Evolutionary conservation across 768 basidiomycete genomes (phyloP).

Genomic region (Terana coerulea): DNA sequence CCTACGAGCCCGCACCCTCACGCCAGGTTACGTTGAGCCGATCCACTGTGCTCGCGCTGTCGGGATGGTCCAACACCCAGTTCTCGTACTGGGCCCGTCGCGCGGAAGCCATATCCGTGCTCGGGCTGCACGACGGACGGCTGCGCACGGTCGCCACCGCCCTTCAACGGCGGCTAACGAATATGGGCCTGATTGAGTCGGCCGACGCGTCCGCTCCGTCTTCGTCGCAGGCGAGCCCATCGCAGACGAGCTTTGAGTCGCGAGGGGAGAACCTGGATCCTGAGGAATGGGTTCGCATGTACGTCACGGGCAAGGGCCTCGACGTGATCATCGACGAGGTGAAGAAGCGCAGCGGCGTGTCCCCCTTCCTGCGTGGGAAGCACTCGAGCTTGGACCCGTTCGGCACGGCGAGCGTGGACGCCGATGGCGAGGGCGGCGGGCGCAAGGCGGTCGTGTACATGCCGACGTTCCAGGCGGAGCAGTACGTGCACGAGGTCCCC

Average conservation of each 20-base stretch:
- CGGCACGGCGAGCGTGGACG: constrained; percentile 36
- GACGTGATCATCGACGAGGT: constrained; percentile 46
- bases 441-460: constrained; percentile 17
- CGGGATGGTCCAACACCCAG: constrained; percentile 52
- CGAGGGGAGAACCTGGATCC: constrained; percentile 14
- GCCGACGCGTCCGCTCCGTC: constrained; percentile 18
- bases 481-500: constrained; percentile 20
- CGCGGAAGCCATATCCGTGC: constrained; percentile 45
- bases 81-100: constrained; percentile 55
- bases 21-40: constrained; percentile 46
- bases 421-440: constrained; percentile 26
- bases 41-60: constrained; percentile 42
- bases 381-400: constrained; percentile 49
- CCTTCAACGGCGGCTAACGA: constrained; percentile 37
- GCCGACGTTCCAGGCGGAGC: constrained; percentile 28
- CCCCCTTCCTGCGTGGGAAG: constrained; percentile 48
- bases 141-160: constrained; percentile 38
- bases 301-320: constrained; percentile 46
- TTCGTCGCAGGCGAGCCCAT: too few species aligned
- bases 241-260: constrained; percentile 10
- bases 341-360: constrained; percentile 44
- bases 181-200: constrained; percentile 24
- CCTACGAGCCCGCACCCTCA: constrained; percentile 33
- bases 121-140: constrained; percentile 37
- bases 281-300: constrained; percentile 16